phyloP scores from a whole-genome alignment of 257 asterid species.

The Primulina tabacum region DNA sequence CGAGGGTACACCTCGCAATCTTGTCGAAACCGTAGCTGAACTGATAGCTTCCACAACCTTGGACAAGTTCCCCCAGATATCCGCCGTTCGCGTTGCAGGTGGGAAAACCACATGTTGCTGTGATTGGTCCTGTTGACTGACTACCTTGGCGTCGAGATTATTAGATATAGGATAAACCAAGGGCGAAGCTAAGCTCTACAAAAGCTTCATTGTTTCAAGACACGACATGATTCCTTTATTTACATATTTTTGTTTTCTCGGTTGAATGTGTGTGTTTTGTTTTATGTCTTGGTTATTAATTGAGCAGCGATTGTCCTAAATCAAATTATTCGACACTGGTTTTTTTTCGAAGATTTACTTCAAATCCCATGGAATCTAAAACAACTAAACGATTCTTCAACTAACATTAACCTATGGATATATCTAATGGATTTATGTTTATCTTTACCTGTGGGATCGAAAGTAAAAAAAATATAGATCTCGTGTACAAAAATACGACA shows the following conservation, averaged over 20 bases:
- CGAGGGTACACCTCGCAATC: conserved; percentile 73
- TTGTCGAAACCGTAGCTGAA: conserved; percentile 79
- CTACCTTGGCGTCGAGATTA: conserved; percentile 84
- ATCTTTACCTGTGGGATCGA: too few relatives aligned
- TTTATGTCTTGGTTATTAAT: too few relatives aligned
- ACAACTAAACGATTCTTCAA: too few relatives aligned
- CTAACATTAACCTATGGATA: too few relatives aligned
- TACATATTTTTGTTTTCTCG: not conserved
- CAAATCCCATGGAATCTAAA: too few relatives aligned
- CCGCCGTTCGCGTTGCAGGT: conserved; percentile 73
- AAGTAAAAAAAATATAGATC: too few relatives aligned
- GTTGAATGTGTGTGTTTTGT: too few relatives aligned
- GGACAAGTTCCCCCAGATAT: conserved; percentile 44
- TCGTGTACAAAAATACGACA: too few relatives aligned
- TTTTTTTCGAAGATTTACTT: too few relatives aligned
- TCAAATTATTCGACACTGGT: too few relatives aligned
- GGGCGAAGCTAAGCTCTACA: conserved; percentile 17
- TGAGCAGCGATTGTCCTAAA: too few relatives aligned
- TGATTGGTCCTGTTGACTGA: conserved; percentile 70
- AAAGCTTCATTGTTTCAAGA: conserved; percentile 1
- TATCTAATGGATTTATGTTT: too few relatives aligned
- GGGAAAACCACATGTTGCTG: conserved; percentile 92
- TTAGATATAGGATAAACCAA: conserved; percentile 36
- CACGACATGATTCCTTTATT: not conserved
- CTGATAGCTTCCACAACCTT: conserved; percentile 56